Evolutionary conservation across 306 rosid species (phyloP), one percentile per base, ranked within the genome.

Genomic region (Lathyrus oleraceus): DNA sequence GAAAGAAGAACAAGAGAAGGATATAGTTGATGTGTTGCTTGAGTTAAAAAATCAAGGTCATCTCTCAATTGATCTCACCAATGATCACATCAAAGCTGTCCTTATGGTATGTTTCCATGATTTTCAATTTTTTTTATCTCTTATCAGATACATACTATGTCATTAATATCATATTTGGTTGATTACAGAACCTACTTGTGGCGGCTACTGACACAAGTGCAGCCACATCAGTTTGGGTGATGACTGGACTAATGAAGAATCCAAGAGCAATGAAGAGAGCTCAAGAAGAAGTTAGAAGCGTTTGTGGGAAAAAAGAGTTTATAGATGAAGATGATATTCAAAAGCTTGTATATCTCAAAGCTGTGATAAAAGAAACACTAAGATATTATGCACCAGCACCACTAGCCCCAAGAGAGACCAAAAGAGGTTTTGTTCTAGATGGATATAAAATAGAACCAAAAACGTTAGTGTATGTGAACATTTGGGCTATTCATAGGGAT

Each of bases 271-370:
- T 59, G 65, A 59, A 59, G n/a, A 59, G 32, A 59, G 44, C 8
- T 32, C 44, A 59, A 59, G 65, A 59, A 59, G 65, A 59, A 59
- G 5, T 59, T n/a, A 32, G 65, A 59, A 32, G 4, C 23, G 0
- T 59, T 6, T 35, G 39, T 35, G 39, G 10, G 6, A 30, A 59
- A 4, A 59, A 59, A 59, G 8, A 59, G 25, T 59, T 59, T 8
- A 59, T 59, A 30, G 65, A 59, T 7, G 65, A 59, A 59, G 65
- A 59, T 32, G 44, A 59, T 32, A 59, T 59, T 59, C 44, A 59
- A 59, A 59, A 32, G 21, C 44, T 59, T n/a, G 65, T 32, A 4
- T 59, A 59, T 59, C 16, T 59, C 13, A 59, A 59, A 42, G 65
- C 65, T 8, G 44, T 59, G 8, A 59, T 59, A n/a, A 32, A 59